phyloP scores from a whole-genome alignment of 148 eudicot species.

The Vaccinium darrowii region DNA sequence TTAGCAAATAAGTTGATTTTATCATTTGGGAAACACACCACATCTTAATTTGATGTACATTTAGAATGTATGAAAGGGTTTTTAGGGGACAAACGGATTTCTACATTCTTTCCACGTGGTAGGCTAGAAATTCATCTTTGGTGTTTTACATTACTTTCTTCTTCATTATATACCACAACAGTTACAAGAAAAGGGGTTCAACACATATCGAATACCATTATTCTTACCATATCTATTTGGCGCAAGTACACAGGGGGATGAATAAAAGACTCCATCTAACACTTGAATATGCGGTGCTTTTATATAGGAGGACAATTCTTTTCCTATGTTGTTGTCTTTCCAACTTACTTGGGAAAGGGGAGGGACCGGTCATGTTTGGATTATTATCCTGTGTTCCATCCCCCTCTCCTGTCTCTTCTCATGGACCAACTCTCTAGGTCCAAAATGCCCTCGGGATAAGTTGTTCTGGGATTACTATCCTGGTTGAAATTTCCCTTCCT shows the following conservation, averaged over 20 bases:
- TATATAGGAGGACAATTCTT: background rate
- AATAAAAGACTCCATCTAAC: background rate
- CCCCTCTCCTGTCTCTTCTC: too few species aligned
- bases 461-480: background rate
- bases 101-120: background rate
- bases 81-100: background rate
- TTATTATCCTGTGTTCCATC: background rate
- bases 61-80: background rate
- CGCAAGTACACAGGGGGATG: background rate
- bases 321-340: background rate
- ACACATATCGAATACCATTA: background rate
- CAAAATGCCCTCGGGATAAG: background rate
- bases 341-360: background rate
- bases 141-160: background rate
- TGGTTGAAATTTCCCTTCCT: background rate
- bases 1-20: too few species aligned
- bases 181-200: background rate
- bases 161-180: background rate
- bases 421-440: background rate
- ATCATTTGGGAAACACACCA: too few species aligned
- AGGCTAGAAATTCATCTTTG: background rate
- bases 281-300: background rate
- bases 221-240: background rate
- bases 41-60: background rate
- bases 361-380: background rate